Evolutionary conservation across 306 rosid species (phyloP), one percentile per base, ranked within the genome.

Genomic region (Citrullus amarus): DNA sequence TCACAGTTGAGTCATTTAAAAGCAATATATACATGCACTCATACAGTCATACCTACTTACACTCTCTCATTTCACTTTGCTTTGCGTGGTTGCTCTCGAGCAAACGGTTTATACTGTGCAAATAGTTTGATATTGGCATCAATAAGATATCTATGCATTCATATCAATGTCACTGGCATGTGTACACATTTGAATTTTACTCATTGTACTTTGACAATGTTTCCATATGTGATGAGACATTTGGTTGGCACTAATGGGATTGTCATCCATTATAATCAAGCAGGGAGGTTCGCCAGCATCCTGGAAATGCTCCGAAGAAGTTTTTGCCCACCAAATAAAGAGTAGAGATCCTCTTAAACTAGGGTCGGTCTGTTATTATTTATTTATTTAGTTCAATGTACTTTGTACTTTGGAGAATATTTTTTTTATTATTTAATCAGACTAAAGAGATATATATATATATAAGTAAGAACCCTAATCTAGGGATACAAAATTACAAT

Each of bases 221-320:
- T n/a, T 22, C 54, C 22, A n/a, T 43, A 10, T 44, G 9, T 68
- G 48, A 20, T 68, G 12, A 3, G 54, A 68, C 9, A 72, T 72
- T 50, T 50, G 43, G 56, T 25, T 72, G 44, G 16, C 25, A 46
- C n/a, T 50, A 72, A 28, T 69, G 59, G 2, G 58, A 71, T 28
- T 38, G 1, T 70, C 57, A 46, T 48, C 75, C 15, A 44, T 71
- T 79, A 44, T 82, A 78, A 80, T 78, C 4, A 68, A 93, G 98
- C 91, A 48, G 71, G 85, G 92, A 84, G 86, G 48, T 84, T 85
- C 96, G 65, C 98, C 97, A 5, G 98, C 98, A 68, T 89, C 97
- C 75, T 95, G 97, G 97, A 92, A 88, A 88, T 95, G 98, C 88
- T 95, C 98, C 7, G 96, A 92, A 84, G 97, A 95, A 69, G 91